Evolutionary conservation across 2,329 filamentous ascomycete species (phyloP), one percentile per base, ranked within the genome.

Genomic region (Phyllosticta capitalensis): DNA sequence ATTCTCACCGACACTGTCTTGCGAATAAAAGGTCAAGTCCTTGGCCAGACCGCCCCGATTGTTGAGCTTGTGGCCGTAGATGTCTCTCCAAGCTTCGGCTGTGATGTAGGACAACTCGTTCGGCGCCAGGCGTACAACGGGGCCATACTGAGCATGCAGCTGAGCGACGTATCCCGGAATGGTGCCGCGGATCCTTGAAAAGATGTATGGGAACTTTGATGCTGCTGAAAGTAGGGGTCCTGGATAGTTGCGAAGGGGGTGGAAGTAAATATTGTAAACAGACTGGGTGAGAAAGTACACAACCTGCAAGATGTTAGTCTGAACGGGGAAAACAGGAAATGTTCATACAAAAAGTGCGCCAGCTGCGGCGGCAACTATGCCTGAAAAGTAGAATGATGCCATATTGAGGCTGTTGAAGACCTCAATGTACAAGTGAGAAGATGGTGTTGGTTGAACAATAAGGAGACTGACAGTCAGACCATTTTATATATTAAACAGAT

Each of bases 31-130:
- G 5, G 17, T 33, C n/a, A 56, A 28, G 26, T 62, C 59, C 60
- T 57, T 59, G 10, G 45, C 20, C 52, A 59, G 48, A 19, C 58
- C 53, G 26, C 58, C 58, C 21, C 19, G 51, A 9, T 45, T 52
- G 26, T 58, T 63, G 26, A 45, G 28, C 14, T 60, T 57, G 55
- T 65, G 58, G 20, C 61, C 62, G 38, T 63, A 62, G 50, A 62
- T 63, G 19, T 63, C 62, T 17, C 50, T 56, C 61, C 62, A 63
- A 4, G 62, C 60, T 9, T 62, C 54, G 30, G 54, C 20, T 3
- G 54, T 38, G 14, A 26, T 58, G 50, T 60, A 62, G 14, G 62
- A 59, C 17, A 63, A 30, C 26, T 59, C 57, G 28, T 54, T 51
- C 14, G 60, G 60, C 2, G 53, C 33, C 12, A 63, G 20, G 4